Base-by-base conservation (phyloP, 441 rosid species). In the Eugenia klotzschiana region DNA sequence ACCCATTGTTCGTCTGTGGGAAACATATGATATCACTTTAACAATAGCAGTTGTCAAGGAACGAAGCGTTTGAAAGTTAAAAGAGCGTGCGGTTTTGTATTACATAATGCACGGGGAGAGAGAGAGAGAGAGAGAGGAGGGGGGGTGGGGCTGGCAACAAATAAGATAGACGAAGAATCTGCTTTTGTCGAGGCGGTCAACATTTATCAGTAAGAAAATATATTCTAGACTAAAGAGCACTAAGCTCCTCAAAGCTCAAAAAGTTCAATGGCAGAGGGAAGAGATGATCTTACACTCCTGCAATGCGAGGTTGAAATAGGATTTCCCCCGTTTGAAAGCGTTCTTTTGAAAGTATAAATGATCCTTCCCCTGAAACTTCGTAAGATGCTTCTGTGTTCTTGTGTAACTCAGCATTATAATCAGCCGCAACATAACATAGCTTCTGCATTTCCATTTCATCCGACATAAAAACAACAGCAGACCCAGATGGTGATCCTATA, bases 241-340 rank as follows among this genome's bases (percentile, higher is more conserved):
- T 23, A 49, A 51, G 41, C 51, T 51, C 57, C 54, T 18, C n/a
- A 46, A 82, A 26, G 43, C 37, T 33, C 1, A 64, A 33, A 64
- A 60, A 22, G 18, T 29, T 37, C 22, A 64, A 64, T 27, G 79
- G 25, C 23, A 83, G 46, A 18, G 53, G 50, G 56, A 81, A 74
- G 57, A 73, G 53, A 25, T 51, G 57, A 46, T 84, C 99, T 93
- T 90, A 93, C 99, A 94, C 89, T 91, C 97, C 94, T 40, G 94
- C 96, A 80, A 94, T 87, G 82, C 91, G 90, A 51, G 98, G 99
- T 86, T 93, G 97, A 87, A 96, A 96, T 86, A 96, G 85, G 87
- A 96, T 89, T 83, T 96, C 98, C 87, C 98, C 99, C 5, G 98
- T 94, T 88, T 94, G 94, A 88, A 94, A 96, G 80, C 99, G 94